Evolutionary conservation across 495 filamentous ascomycete genomes (phyloP).

Genomic region (Echria macrotheca): DNA sequence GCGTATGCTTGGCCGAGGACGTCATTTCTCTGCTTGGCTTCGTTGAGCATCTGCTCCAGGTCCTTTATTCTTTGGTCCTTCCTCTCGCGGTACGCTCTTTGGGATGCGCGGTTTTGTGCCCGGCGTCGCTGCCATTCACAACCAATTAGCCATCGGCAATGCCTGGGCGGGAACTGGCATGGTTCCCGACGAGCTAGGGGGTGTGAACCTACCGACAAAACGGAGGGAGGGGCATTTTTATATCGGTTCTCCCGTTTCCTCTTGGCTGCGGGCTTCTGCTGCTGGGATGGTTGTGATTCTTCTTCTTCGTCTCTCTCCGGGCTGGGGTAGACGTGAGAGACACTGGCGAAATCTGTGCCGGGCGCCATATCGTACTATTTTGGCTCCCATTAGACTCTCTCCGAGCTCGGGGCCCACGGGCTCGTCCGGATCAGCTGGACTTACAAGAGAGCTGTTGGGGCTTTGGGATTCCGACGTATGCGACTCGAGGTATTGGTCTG

Average conservation of each 20-base stretch:
- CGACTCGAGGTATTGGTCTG: conserved; percentile 35
- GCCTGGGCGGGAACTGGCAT: too few species aligned
- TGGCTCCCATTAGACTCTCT: too few species aligned
- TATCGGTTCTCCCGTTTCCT: conserved; percentile 46
- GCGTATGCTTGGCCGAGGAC: conserved; percentile 38
- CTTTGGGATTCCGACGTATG: conserved; percentile 37
- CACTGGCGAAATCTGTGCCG: conserved; percentile 19
- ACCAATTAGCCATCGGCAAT: conserved; percentile 25
- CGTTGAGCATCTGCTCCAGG: conserved; percentile 68
- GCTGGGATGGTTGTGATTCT: conserved; percentile 20
- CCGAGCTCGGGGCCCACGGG: too few species aligned
- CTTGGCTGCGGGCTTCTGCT: conserved; percentile 36
- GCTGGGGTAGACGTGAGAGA: conserved; percentile 32
- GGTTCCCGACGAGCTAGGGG: too few species aligned
- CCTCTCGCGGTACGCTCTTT: conserved; percentile 77
- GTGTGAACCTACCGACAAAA: conserved; percentile 44
- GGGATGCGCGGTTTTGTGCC: conserved; percentile 56
- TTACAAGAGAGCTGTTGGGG: conserved; percentile 35
- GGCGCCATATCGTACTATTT: conserved; percentile 34
- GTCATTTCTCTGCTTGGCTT: conserved; percentile 41
- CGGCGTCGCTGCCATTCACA: conserved; percentile 41
- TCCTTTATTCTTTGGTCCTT: conserved; percentile 80
- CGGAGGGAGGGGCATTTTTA: conserved; percentile 44
- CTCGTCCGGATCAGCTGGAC: too few species aligned
- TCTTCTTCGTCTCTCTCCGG: conserved; percentile 37